Evolutionary conservation across 2,329 filamentous ascomycete species (phyloP).

Genomic region (Thelonectria rubi): DNA sequence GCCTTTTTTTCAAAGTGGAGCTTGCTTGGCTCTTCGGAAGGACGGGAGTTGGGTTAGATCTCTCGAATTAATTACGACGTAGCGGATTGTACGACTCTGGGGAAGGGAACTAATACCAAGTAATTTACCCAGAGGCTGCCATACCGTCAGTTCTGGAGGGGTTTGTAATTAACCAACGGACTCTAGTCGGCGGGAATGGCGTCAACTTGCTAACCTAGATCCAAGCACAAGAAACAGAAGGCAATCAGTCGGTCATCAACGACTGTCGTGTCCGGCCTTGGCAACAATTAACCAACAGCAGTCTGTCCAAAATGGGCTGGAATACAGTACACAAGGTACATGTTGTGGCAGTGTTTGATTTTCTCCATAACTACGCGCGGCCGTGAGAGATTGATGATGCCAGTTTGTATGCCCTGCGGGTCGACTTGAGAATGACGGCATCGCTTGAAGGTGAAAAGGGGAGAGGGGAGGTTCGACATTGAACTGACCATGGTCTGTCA

Average conservation of each 20-base stretch:
- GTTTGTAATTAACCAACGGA: not conserved
- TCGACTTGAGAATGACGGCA: not conserved
- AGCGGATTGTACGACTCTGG: not conserved
- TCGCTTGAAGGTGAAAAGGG: not conserved
- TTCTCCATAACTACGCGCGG: constrained; percentile 6
- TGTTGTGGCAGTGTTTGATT: constrained; percentile 5
- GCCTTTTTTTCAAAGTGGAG: not conserved
- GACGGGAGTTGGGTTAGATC: not conserved
- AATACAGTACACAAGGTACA: not conserved
- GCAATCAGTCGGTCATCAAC: not conserved
- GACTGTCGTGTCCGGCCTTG: not conserved
- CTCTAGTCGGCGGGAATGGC: not conserved
- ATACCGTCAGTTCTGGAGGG: not conserved
- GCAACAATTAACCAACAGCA: not conserved
- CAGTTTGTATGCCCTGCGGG: not conserved
- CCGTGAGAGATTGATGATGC: constrained; percentile 7
- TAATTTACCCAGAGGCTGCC: not conserved
- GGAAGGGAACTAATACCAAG: not conserved
- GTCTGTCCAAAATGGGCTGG: not conserved
- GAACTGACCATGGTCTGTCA: not conserved
- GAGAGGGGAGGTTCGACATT: not conserved
- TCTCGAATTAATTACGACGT: not conserved
- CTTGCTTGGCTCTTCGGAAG: not conserved
- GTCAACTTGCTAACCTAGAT: not conserved
- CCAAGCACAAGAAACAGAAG: not conserved